A percentile compares a stretch with the other conserved stretches of the same genome.
Evolutionary conservation across 1,139 yeast genomes (phyloP).

Genomic region (Saccharomycopsis hybrid): DNA sequence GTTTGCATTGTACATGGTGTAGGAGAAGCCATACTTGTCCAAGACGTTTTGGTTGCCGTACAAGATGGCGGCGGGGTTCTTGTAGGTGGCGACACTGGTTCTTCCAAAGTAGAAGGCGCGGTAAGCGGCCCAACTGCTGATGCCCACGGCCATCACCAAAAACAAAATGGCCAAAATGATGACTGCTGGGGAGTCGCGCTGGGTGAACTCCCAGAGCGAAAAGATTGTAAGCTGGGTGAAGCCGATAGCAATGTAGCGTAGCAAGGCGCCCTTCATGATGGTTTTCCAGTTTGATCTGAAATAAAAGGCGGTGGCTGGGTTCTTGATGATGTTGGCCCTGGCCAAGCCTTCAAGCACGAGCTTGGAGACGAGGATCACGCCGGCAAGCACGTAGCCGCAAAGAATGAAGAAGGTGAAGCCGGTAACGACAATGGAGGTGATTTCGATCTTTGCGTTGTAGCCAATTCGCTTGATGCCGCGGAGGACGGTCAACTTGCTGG

Average conservation of each 20-base stretch:
- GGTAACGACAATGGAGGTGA: constrained; percentile 80
- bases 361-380: constrained; percentile 62
- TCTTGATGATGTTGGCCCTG: constrained; percentile 53
- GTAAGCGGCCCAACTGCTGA: constrained; percentile 67
- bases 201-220: constrained; percentile 85
- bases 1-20: constrained; percentile 86
- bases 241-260: constrained; percentile 72
- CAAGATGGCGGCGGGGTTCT: constrained; percentile 87
- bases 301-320: constrained; percentile 49
- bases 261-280: constrained; percentile 81
- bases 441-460: constrained; percentile 74
- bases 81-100: constrained; percentile 62
- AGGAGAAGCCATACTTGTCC: constrained; percentile 87
- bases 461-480: constrained; percentile 94
- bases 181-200: constrained; percentile 77
- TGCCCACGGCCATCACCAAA: constrained; percentile 46
- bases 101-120: constrained; percentile 69
- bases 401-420: constrained; percentile 78
- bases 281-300: constrained; percentile 77
- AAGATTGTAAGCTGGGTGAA: constrained; percentile 81
- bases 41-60: constrained; percentile 78
- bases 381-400: constrained; percentile 65
- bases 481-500: constrained; percentile 66
- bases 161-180: constrained; percentile 72
- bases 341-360: constrained; percentile 67